These are phyloP conservation scores for Rhododendron ovatum DNA, from an alignment of 148 eudicot species.

Conservation along the genomic window DNA sequence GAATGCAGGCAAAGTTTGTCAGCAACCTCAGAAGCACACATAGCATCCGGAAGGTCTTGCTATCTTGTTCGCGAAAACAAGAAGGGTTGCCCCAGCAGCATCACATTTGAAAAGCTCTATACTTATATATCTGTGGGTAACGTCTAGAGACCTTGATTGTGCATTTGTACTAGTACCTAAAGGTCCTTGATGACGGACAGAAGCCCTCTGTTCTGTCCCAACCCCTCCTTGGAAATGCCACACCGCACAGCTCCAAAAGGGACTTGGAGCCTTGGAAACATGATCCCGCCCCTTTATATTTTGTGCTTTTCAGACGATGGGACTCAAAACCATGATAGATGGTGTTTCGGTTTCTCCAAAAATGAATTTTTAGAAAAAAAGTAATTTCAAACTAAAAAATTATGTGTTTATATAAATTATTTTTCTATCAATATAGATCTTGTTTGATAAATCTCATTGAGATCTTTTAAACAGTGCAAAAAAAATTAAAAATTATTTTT, in stretches of 20 bases:
- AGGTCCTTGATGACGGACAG: neutral
- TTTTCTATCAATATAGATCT: too few species aligned
- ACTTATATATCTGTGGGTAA: neutral
- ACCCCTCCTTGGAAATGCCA: neutral
- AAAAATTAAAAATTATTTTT: too few species aligned
- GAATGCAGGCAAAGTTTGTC: conserved; percentile 44
- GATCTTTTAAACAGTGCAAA: too few species aligned
- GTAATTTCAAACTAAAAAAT: too few species aligned
- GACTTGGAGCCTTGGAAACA: neutral
- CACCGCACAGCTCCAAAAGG: neutral
- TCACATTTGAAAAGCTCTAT: neutral
- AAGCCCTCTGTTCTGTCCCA: neutral
- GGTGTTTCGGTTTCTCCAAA: too few species aligned
- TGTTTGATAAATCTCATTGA: too few species aligned
- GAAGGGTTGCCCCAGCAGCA: conserved; percentile 30
- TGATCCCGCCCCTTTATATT: neutral
- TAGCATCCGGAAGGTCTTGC: conserved; percentile 56
- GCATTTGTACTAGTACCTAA: neutral
- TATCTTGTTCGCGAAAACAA: conserved; percentile 50
- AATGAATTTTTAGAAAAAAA: neutral
- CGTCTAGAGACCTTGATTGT: neutral
- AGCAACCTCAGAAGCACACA: conserved; percentile 38
- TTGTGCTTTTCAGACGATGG: neutral
- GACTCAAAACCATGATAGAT: neutral
- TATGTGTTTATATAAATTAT: too few species aligned